Base-by-base conservation (phyloP, 768 basidiomycete species). In the Tylopilus balloui region DNA sequence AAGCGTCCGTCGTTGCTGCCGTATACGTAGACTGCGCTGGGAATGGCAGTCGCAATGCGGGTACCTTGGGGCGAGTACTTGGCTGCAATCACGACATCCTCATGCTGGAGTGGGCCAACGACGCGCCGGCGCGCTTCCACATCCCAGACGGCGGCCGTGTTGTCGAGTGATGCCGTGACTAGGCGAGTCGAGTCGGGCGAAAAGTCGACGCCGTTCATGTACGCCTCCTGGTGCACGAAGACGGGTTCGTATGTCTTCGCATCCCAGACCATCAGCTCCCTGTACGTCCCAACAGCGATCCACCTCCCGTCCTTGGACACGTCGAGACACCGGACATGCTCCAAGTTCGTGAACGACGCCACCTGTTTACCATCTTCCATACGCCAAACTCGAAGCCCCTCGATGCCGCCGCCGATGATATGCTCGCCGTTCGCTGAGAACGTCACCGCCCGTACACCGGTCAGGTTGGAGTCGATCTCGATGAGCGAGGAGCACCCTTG, bases 281-380 rank as follows among this genome's bases (percentile, higher is more conserved):
- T 31, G 28, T 14, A 43, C 14, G 52, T 36, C 7, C 47, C 52
- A 1, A 31, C 47, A 36, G 48, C 52, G 32, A 53, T 41, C 48
- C 46, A 42, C 8, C 10, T 28, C 4, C 45, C 41, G 10, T 52
- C 46, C 8, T 45, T 54, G 7, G 55, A 48, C 14, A 45, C 42
- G 1, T 46, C 42, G 14, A 56, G 17, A n/a, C 55, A 50, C 6
- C 29, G 47, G 1, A 48, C 47, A 7, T 42, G 12, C 17, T 15
- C 13, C 9, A 8, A 39, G 6, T 48, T 7, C 31, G 41, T 24
- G n/a, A n/a, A n/a, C 17, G 29, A 13, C 7, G 17, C 40, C 14
- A 35, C 19, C 6, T 42, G 24, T 20, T 6, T 7, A 2, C 47
- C 24, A 19, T 48, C 47, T 27, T 41, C 13, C 2, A 35, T 19